These are phyloP conservation scores for Cetraspora pellucida DNA, from an alignment of 192 early-diverging fungal species.

Conservation along the genomic window DNA sequence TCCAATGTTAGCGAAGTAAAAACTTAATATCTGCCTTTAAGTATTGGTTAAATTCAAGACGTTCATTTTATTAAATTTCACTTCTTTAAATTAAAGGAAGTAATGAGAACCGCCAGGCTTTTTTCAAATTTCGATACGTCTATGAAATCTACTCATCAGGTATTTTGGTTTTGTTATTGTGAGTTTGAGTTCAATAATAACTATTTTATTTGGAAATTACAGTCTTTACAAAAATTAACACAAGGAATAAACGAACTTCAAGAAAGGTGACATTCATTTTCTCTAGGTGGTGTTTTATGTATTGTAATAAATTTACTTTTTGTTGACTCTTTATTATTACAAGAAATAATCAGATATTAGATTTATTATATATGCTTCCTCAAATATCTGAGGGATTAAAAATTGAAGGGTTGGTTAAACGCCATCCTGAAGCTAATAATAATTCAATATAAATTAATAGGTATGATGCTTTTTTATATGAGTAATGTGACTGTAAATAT, in stretches of 20 bases:
- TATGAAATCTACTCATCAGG: conserved; percentile 27
- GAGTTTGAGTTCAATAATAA: neutral
- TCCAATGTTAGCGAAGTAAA: conserved; percentile 18
- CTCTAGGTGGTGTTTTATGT: neutral
- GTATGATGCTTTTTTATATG: no score
- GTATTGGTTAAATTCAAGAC: neutral
- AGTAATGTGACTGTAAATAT: no score
- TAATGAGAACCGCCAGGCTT: conserved; percentile 20
- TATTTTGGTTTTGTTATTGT: neutral
- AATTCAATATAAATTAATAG: no score
- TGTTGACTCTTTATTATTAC: neutral
- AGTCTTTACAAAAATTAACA: conserved; percentile 20
- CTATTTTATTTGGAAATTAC: neutral
- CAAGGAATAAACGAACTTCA: neutral
- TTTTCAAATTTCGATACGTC: conserved; percentile 19
- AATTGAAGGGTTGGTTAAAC: conserved; percentile 1
- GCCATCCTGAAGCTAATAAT: neutral
- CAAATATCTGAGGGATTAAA: conserved; percentile 20
- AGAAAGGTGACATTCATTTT: neutral
- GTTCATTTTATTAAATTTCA: neutral
- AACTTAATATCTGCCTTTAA: neutral
- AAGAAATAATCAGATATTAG: conserved; percentile 15
- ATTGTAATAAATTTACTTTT: neutral
- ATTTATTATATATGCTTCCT: conserved; percentile 16
- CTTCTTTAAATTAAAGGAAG: neutral